A percentile compares a stretch with the other conserved stretches of the same genome.
These are phyloP conservation scores for Mentha longifolia DNA, from an alignment of 257 asterid genomes.

Conservation along the genomic window DNA sequence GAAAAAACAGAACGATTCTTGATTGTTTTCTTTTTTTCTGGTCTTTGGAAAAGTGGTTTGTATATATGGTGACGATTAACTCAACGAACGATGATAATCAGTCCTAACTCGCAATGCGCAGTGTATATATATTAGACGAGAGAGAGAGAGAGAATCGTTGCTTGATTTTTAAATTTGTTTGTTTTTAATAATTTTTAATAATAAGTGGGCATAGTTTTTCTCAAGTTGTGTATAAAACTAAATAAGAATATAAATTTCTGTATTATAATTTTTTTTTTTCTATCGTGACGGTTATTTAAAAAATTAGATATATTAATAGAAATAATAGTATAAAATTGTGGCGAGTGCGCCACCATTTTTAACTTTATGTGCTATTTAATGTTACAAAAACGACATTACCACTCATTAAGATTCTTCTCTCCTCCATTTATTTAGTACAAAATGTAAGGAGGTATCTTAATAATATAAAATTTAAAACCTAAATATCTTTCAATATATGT, in stretches of 20 bases:
- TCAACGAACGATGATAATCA: constrained; percentile 28
- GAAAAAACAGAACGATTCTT: background rate
- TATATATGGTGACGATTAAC: constrained; percentile 34
- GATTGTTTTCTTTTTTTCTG: constrained; percentile 2
- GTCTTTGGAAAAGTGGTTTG: constrained; percentile 28
- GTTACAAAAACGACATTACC: constrained; percentile 25
- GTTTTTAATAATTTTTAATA: constrained; percentile 16
- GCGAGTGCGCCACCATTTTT: constrained; percentile 30
- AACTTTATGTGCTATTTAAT: background rate
- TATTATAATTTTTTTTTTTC: background rate
- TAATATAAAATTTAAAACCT: background rate
- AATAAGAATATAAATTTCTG: constrained; percentile 5
- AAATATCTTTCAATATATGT: background rate
- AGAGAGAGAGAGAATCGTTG: background rate
- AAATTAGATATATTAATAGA: background rate
- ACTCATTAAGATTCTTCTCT: constrained; percentile 27
- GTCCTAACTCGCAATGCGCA: constrained; percentile 5
- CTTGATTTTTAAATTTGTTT: background rate
- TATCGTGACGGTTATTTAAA: constrained; percentile 30
- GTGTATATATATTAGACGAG: background rate
- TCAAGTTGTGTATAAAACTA: constrained; percentile 16
- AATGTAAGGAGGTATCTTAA: background rate
- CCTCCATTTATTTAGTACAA: background rate
- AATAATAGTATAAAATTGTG: background rate
- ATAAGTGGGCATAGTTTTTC: constrained; percentile 34